Evolutionary conservation across 2,329 filamentous ascomycete genomes (phyloP), one percentile per base, ranked within the genome.

Genomic region (Cordyceps pruinosa): DNA sequence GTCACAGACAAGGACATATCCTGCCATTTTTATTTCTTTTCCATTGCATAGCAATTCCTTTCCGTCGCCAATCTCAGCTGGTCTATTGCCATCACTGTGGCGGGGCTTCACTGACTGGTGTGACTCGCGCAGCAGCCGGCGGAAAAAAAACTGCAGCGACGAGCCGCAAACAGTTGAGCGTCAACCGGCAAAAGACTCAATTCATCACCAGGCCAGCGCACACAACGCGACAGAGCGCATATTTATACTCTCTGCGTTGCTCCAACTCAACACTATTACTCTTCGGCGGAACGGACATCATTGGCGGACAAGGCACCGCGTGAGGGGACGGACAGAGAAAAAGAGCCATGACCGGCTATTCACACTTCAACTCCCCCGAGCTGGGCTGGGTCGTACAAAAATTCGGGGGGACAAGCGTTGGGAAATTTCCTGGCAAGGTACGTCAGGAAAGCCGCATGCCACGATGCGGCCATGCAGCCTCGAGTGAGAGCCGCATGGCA

Each of bases 341-440:
- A 44, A 7, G 34, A 12, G 58, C 21, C 42, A 73, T 72, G 71
- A 70, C 66, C 56, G 68, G 66, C 60, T 66, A 66, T 17, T 64
- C 65, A 41, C 61, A 67, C 59, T 66, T 61, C 62, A 76, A 76
- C 63, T 64, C 68, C 49, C 66, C 69, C 56, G 65, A 66, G 47
- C 75, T 77, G 62, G 78, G 79, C 63, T 96, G 91, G 92, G 80
- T 96, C 30, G 88, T 97, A 51, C 91, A 96, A 72, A 97, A 97
- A 73, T 96, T 96, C 72, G 92, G 92, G 61, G 93, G 93, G 52
- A 99, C 93, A 53, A 96, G 90, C 69, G 89, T 97, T 52, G 94
- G 93, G 65, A 97, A 97, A 75, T 96, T 96, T 66, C 87, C 92
- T 53, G 81, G 83, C 64, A 87, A 87, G 73, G 78, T 81, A 67